Conservation (phyloP, 2,329 filamentous ascomycete genomes). For the Pseudocercospora crystallina region DNA sequence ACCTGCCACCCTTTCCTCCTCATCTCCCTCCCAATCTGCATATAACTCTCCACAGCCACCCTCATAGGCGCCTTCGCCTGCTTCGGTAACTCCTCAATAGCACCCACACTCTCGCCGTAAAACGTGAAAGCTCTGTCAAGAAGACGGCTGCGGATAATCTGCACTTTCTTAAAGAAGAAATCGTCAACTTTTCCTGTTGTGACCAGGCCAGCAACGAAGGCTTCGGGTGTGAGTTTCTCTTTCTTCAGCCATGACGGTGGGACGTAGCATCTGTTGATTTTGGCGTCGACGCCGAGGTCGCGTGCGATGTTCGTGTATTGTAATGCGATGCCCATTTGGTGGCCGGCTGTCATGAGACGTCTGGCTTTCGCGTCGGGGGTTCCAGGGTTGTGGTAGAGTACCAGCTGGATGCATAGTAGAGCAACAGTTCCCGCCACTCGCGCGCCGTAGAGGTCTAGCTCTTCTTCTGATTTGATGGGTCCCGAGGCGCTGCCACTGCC, state of each 20-base stretch:
- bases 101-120: conserved; percentile 55
- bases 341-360: conserved; percentile 56
- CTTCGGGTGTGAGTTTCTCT: conserved; percentile 53
- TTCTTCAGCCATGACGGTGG: conserved; percentile 64
- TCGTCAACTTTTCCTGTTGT: conserved; percentile 30
- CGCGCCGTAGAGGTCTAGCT: conserved; percentile 64
- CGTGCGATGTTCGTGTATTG: conserved; percentile 77
- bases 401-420: conserved; percentile 65
- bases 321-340: conserved; percentile 69
- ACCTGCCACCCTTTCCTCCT: conserved; percentile 46
- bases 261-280: conserved; percentile 66
- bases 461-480: conserved; percentile 59
- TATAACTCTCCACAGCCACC: conserved; percentile 72
- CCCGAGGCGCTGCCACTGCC: conserved; percentile 12
- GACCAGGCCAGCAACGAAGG: conserved; percentile 50
- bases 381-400: conserved; percentile 57
- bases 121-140: conserved; percentile 62
- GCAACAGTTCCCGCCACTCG: conserved; percentile 72
- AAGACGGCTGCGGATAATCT: conserved; percentile 53
- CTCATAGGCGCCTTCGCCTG: conserved; percentile 64
- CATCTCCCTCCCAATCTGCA: conserved; percentile 70
- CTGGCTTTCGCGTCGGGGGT: conserved; percentile 33
- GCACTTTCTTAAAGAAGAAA: conserved; percentile 50
- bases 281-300: conserved; percentile 68
- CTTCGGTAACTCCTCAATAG: conserved; percentile 61